Base-by-base conservation (phyloP, 768 basidiomycete genomes). In the Botryobasidium botryosum region DNA sequence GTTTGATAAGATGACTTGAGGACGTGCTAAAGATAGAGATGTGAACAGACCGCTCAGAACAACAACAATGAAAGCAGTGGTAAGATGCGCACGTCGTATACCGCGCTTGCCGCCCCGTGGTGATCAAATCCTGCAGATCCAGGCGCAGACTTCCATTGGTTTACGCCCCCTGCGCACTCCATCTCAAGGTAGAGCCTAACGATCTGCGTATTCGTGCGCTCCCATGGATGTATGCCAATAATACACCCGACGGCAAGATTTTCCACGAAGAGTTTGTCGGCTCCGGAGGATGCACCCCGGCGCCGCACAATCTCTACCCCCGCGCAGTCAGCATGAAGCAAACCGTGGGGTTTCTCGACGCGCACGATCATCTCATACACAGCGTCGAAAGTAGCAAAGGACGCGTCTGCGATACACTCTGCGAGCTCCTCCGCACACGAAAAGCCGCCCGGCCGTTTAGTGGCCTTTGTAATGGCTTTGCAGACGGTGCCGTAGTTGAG, bases 191-290 rank as follows among this genome's bases (percentile, higher is more conserved):
- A 71, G 20, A 71, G 60, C 15, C 66, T 59, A 13, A 86, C 67
- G 25, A 68, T 56, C 55, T 88, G 85, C 52, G 68, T 68, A 53
- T 76, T 70, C 25, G 61, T 51, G 26, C 82, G 66, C 57, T 88
- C 86, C 47, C 66, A 68, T 4, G 68, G 63, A 50, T 81, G 72
- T 31, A 87, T 61, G 2, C 86, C 84, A 20, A 88, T 63, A 41
- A 85, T 68, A 12, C 69, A 63, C 5, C 63, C 61, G 29, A 74
- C 70, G 3, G 61, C 53, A 6, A 88, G 58, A 37, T 65, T 64
- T 26, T 59, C 60, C 28, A 83, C 56, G 31, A 53, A 60, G 6
- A 54, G 53, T n/a, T 67, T 62, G 39, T 59, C 61, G 32, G 59
- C 51, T 38, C 36, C 10, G 25, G 6, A n/a, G 20, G n/a, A n/a